Evolutionary conservation across 1,139 yeast genomes (phyloP), one percentile per base, ranked within the genome.

Genomic region (Nakaseomyces delphensis): DNA sequence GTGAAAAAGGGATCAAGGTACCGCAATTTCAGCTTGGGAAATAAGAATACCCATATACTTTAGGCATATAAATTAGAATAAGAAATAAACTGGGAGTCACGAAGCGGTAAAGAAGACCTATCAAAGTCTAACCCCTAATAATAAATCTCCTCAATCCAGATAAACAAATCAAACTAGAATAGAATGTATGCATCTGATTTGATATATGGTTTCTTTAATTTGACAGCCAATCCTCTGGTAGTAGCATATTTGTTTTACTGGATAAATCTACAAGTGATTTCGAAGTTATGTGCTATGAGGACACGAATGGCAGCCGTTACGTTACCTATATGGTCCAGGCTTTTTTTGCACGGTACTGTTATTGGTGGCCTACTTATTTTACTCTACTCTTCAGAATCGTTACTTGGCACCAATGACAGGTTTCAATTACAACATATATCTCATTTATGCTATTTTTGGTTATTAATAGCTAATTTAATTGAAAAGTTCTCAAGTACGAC

Each of bases 231-330:
- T 19, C 35, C 35, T 18, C n/a, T 31, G 21, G 35, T 18, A 3
- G 21, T 33, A 27, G 27, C 37, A 11, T 33, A 33, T 14, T 8
- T 33, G 6, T n/a, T 33, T n/a, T 33, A 20, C 27, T 21, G 37
- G 37, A 21, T 33, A n/a, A 33, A 20, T 20, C n/a, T 11, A 8
- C 25, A 33, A 13, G 27, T 33, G 4, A 20, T 33, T 13, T 20
- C 27, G n/a, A 33, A 21, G 21, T 13, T 33, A 20, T 33, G 37
- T 33, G 25, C 37, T 4, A 33, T 33, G 37, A 20, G 37, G 18
- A 33, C 37, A 7, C 27, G 37, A 8, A 33, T 33, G 37, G 27
- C 37, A 1, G 27, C 37, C 8, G 27, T 33, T 10, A 33, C 25
- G 2, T 19, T 33, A n/a, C 37, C 37, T 20, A 16, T 33, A 13